Base-by-base conservation (phyloP, 805 yeast species). In the Ogataea minuta region DNA sequence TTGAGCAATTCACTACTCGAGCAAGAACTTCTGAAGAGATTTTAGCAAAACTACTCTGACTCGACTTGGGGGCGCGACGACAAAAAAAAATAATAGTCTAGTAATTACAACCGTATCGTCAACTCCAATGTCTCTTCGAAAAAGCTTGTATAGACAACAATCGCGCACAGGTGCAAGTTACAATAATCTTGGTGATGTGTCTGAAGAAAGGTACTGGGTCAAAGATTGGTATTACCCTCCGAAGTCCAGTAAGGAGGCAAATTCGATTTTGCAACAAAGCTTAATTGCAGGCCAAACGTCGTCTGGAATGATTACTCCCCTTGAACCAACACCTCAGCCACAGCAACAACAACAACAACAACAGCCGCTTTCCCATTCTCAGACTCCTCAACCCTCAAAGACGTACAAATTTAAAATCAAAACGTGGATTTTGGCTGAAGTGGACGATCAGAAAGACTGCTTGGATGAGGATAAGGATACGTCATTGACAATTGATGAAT, bases 401-500 rank as follows among this genome's bases (percentile, higher is more conserved):
- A 50, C 58, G 4, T 61, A 60, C 33, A 59, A 60, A 7, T 65
- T 62, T 38, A 52, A 50, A 31, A 50, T 64, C n/a, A 56, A 55
- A 30, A 52, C 66, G 1, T 65, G 70, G 70, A 49, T 60, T 1
- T 17, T 57, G 25, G 41, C 45, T 8, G 56, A 48, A 10, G 37
- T 15, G 15, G 45, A 35, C 15, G 37, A 21, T 10, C 17, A 31
- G 24, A 47, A 34, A 14, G 61, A 57, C 25, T 55, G 60, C 19
- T 48, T 48, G 10, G 59, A 53, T 35, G 60, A 55, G 20, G 77
- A 74, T 16, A 32, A 20, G 7, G 60, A 55, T 34, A 46, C 58
- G 34, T 48, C 60, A 3, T 52, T 74, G 28, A 65, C 73, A 36
- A 62, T 76, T 40, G 49, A 53, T 17, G 46, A 59, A 4, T 49